Evolutionary conservation across 2,329 filamentous ascomycete species (phyloP).

Genomic region (Colletotrichum theobromicola): DNA sequence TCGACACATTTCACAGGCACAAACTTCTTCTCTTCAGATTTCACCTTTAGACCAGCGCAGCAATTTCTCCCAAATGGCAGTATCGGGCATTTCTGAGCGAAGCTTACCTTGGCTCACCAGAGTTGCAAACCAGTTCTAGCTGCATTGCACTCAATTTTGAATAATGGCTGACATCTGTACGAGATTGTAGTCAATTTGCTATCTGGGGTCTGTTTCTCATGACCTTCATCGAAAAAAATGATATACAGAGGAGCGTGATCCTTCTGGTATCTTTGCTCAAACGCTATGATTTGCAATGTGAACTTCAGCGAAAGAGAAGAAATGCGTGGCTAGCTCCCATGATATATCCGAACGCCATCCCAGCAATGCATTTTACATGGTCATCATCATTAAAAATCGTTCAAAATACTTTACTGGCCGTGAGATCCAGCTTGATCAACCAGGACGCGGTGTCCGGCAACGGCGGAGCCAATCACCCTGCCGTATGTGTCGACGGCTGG

Average conservation of each 20-base stretch:
- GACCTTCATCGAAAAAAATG: background rate
- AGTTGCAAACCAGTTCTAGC: background rate
- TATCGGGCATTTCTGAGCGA: background rate
- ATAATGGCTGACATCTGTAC: background rate
- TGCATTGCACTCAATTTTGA: background rate
- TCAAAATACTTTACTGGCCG: slow-evolving; percentile 36
- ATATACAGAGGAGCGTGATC: background rate
- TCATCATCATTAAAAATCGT: slow-evolving; percentile 11
- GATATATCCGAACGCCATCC: slow-evolving; percentile 2
- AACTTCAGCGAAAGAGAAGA: background rate
- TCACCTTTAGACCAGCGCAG: background rate
- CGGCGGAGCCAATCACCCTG: slow-evolving; percentile 45
- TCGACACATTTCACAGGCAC: background rate
- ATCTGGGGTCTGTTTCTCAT: background rate
- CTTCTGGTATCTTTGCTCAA: background rate
- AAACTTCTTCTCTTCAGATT: background rate
- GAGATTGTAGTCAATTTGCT: background rate
- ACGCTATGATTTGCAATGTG: slow-evolving; percentile 2
- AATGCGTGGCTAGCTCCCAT: background rate
- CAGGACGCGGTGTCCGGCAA: slow-evolving; percentile 30
- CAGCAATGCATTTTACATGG: slow-evolving; percentile 3
- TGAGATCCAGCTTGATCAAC: slow-evolving; percentile 49
- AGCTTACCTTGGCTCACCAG: background rate
- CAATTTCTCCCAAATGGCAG: background rate
- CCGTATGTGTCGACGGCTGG: slow-evolving; percentile 67